A percentile compares a stretch with the other conserved stretches of the same genome.
Evolutionary conservation across 805 yeast species (phyloP).

Genomic region (Saccharomycopsis sp.): DNA sequence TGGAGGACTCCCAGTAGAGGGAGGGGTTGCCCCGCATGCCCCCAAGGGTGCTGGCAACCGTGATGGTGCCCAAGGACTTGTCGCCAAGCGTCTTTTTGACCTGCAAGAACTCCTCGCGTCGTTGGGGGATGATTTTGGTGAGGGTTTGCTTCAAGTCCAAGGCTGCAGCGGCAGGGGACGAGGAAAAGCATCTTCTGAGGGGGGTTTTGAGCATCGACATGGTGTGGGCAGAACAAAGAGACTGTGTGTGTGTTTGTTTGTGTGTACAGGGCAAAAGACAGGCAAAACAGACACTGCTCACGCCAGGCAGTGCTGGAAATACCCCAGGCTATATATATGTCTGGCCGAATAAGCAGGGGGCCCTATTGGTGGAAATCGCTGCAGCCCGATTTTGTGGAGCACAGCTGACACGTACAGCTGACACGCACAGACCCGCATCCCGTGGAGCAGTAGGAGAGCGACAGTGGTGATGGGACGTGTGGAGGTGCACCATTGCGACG

Average conservation of each 20-base stretch:
- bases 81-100: conserved; percentile 33
- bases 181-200: background rate
- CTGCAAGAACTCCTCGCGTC: conserved; percentile 33
- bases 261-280: no score
- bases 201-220: background rate
- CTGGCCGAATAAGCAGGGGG: no score
- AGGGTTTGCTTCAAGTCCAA: conserved; percentile 27
- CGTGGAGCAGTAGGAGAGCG: no score
- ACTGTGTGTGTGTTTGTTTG: background rate
- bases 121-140: conserved; percentile 37
- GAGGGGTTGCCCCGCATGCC: conserved; percentile 79
- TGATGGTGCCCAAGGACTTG: conserved; percentile 38
- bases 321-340: no score
- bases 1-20: conserved; percentile 75
- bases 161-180: background rate
- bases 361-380: no score
- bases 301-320: no score
- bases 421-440: no score
- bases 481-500: no score
- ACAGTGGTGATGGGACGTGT: no score
- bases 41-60: conserved; percentile 44
- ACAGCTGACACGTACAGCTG: no score
- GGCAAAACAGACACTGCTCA: no score
- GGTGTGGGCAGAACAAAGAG: background rate
- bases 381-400: no score